A percentile compares a stretch with the other conserved stretches of the same genome.
Evolutionary conservation across 192 early-diverging fungal species (phyloP).

Genomic region (Glomus cerebriforme): DNA sequence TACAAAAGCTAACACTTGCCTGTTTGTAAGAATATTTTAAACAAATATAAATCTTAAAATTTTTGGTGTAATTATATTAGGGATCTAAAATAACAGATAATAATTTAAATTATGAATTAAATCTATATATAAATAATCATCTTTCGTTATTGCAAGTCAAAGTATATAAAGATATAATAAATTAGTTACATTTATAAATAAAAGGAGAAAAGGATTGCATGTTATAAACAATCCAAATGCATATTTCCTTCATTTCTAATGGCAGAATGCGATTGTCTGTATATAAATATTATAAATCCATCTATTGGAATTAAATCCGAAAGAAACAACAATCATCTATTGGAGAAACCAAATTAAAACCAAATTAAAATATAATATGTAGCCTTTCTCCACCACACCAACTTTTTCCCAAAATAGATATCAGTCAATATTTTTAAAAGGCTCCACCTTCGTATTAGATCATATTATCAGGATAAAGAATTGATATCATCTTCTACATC

Average conservation of each 20-base stretch:
- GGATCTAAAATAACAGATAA: too few relatives aligned
- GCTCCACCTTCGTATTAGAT: constrained; percentile 36
- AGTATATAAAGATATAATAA: not conserved
- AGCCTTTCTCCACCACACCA: constrained; percentile 21
- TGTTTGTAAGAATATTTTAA: constrained; percentile 20
- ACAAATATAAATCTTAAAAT: too few relatives aligned
- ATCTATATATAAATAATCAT: not conserved
- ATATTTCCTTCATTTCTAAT: not conserved
- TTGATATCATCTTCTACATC: constrained; percentile 22
- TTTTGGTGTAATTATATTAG: too few relatives aligned
- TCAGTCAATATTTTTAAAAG: constrained; percentile 45
- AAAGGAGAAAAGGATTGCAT: not conserved
- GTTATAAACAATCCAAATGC: not conserved
- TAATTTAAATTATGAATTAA: not conserved
- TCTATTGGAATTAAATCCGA: constrained; percentile 11
- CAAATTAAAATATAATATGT: not conserved
- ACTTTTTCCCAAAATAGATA: constrained; percentile 50
- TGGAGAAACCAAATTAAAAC: not conserved
- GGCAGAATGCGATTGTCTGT: not conserved
- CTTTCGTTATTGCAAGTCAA: not conserved
- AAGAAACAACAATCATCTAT: not conserved
- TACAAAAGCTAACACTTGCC: not conserved
- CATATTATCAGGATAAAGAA: constrained; percentile 42
- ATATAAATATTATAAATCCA: not conserved
- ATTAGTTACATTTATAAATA: not conserved